These are phyloP conservation scores for Zizania palustris DNA, from an alignment of 202 grass and related monocot species.

Conservation along the genomic window DNA sequence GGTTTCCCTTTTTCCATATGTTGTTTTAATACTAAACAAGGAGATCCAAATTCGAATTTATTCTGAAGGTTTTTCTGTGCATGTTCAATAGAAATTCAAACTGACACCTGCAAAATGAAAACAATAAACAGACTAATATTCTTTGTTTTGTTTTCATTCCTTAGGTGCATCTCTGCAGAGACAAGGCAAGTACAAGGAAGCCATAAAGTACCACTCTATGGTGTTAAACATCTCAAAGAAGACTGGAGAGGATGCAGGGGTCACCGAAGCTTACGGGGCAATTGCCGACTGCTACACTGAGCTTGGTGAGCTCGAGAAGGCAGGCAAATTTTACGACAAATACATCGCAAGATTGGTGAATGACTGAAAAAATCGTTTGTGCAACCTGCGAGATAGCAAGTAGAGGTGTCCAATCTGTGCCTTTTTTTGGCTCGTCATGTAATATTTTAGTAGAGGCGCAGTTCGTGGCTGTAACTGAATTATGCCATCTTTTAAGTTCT, in stretches of 20 bases:
- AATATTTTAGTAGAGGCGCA: conserved; percentile 19
- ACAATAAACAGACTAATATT: background rate
- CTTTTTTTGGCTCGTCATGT: conserved; percentile 16
- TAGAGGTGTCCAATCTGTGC: background rate
- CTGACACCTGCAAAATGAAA: background rate
- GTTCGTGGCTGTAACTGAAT: conserved; percentile 15
- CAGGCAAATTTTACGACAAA: conserved; percentile 84
- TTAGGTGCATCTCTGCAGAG: conserved; percentile 92
- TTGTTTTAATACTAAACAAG: background rate
- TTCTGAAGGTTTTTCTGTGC: background rate
- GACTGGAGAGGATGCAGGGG: conserved; percentile 72
- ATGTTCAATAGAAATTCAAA: conserved; percentile 27
- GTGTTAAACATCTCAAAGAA: conserved; percentile 77
- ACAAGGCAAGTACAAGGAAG: conserved; percentile 95
- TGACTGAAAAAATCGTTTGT: conserved; percentile 54
- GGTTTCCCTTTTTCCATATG: background rate
- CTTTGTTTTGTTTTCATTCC: conserved; percentile 10
- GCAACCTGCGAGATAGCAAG: background rate
- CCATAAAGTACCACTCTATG: conserved; percentile 88
- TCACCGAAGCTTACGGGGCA: conserved; percentile 92
- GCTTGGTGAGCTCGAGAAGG: conserved; percentile 89
- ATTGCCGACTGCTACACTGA: conserved; percentile 99
- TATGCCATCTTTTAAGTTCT: conserved; percentile 15
- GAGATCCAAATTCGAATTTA: conserved; percentile 7
- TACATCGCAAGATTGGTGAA: conserved; percentile 90